Base-by-base conservation (phyloP, 2,329 filamentous ascomycete species). In the Leptographium wingfieldii region DNA sequence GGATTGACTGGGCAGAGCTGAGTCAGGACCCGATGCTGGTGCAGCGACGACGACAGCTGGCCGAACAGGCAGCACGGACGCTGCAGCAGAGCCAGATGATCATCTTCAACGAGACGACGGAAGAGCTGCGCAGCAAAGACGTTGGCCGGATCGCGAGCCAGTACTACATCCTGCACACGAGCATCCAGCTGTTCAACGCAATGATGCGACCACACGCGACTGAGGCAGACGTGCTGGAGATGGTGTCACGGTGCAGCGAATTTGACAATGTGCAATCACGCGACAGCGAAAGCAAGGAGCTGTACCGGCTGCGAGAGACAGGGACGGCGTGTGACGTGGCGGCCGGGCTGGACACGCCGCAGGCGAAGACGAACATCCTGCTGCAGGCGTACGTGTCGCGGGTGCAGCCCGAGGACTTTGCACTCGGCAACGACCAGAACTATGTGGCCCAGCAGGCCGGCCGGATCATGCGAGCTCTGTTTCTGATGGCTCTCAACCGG, bases 51-150 rank as follows among this genome's bases (percentile, higher is more conserved):
- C 84, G 92, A 3, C 86, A 94, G 65, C 77, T 99, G 58, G 87
- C 94, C 59, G 91, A 95, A 53, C 86, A 95, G 67, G 94, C 94
- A 29, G 94, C 94, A 0, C 81, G 86, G 52, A 88, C 90, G 5
- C 76, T 99, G 52, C 92, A 96, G 69, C 82, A 92, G 68, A 95
- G 90, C 66, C 94, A 99, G 73, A 99, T 99, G 95, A 94, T 99
- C 68, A 94, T 99, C 60, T 99, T 92, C 77, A 96, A 99, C 65
- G 94, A 97, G 69, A 83, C 79, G 22, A 99, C 92, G 0, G 92
- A 96, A 66, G 92, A 96, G 67, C 81, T 99, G 10, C 85, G 90
- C 61, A 88, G 91, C 62, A 99, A 99, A 71, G 92, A 99, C 67
- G 87, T 97, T 57, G 94, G 94, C 3, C 86, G 94, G 19, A 99